Percentiles rank a stretch among this genome's conserved stretches.
Conservation (phyloP, 495 filamentous ascomycete genomes). For the Xylaria longipes region DNA sequence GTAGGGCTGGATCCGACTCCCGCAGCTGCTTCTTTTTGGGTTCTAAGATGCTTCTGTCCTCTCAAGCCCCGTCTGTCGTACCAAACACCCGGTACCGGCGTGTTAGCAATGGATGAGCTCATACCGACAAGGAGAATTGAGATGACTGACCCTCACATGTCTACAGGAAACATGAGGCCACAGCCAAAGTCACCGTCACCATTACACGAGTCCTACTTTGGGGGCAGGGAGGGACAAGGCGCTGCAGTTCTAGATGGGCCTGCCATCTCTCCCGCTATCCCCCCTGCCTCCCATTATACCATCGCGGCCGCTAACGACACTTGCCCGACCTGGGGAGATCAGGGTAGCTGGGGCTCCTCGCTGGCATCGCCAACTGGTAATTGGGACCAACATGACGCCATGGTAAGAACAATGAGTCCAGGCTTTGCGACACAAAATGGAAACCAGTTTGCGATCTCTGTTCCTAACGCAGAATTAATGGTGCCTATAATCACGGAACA, state of each 20-base stretch:
- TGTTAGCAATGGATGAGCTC: conserved; percentile 12
- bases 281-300: conserved; percentile 2
- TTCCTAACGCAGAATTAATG: background rate
- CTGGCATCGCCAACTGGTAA: conserved; percentile 1
- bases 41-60: conserved; percentile 11
- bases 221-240: conserved; percentile 17
- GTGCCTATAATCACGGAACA: conserved; percentile 2
- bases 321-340: conserved; percentile 1
- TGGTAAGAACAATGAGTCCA: background rate
- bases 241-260: conserved; percentile 7
- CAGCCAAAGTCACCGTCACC: conserved; percentile 18
- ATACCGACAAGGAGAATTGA: conserved; percentile 16
- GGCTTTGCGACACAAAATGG: conserved; percentile 18
- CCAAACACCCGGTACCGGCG: conserved; percentile 22
- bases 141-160: conserved; percentile 6
- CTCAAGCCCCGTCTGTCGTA: conserved; percentile 15
- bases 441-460: conserved; percentile 1
- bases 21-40: conserved; percentile 8
- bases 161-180: conserved; percentile 18
- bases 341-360: conserved; percentile 5
- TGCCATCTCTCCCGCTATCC: background rate
- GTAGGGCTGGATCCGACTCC: conserved; percentile 24
- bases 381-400: conserved; percentile 14
- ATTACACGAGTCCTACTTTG: conserved; percentile 21
- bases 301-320: background rate